Percentiles rank a stretch among this genome's conserved stretches.
Evolutionary conservation across 495 filamentous ascomycete species (phyloP).

Genomic region (Penicillium canariense): DNA sequence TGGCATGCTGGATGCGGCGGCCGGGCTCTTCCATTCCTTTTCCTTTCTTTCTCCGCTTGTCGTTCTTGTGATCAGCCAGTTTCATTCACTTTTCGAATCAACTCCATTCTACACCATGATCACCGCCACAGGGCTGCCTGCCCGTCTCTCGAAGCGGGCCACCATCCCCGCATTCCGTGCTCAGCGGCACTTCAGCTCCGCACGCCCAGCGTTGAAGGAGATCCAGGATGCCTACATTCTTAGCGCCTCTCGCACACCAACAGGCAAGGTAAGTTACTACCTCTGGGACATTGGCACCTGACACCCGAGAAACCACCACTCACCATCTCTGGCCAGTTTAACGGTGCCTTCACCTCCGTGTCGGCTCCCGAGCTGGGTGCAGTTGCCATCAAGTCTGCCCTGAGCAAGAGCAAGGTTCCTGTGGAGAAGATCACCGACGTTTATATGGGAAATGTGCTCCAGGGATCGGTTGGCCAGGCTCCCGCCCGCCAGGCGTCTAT

Average conservation of each 20-base stretch:
- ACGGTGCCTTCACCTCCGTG: conserved; percentile 79
- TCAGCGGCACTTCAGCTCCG: conserved; percentile 66
- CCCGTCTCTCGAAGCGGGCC: conserved; percentile 32
- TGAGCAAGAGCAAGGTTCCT: conserved; percentile 79
- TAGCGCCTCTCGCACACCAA: conserved; percentile 82
- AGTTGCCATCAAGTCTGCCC: conserved; percentile 82
- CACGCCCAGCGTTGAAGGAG: conserved; percentile 58
- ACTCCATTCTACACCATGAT: conserved; percentile 21
- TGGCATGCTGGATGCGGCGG: background rate
- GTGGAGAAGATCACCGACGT: conserved; percentile 76
- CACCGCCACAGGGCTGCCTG: conserved; percentile 23
- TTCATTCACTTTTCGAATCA: background rate
- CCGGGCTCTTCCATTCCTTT: background rate
- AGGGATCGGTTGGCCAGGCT: conserved; percentile 79
- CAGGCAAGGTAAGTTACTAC: conserved; percentile 63
- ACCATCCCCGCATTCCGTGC: conserved; percentile 44
- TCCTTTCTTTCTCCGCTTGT: background rate
- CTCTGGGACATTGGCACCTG: background rate
- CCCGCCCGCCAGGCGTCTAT: conserved; percentile 89
- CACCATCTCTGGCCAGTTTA: conserved; percentile 61
- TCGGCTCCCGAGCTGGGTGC: conserved; percentile 84
- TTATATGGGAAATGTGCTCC: conserved; percentile 97
- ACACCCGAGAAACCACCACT: background rate
- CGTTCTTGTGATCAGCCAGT: background rate
- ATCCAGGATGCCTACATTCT: conserved; percentile 90